Percentiles rank a stretch among this genome's conserved stretches.
phyloP scores from a whole-genome alignment of 345 rosid species.

The Rhizophora mangle region DNA sequence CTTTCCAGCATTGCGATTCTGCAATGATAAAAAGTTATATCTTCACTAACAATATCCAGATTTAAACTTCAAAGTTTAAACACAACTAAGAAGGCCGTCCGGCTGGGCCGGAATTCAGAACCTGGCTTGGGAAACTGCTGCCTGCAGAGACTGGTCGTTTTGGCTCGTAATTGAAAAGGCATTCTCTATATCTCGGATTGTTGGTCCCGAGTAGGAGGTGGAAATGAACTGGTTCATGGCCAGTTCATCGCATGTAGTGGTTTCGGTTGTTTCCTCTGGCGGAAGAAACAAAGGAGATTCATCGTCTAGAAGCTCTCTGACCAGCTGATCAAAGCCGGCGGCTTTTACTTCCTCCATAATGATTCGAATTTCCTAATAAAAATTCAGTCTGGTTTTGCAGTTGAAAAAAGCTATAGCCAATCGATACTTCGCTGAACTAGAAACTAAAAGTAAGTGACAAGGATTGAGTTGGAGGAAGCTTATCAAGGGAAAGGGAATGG shows the following conservation, averaged over 20 bases:
- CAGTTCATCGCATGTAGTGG: slow-evolving; percentile 24
- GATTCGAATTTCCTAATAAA: not conserved
- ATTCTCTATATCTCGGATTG: slow-evolving; percentile 48
- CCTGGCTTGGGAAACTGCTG: slow-evolving; percentile 31
- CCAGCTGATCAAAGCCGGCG: slow-evolving; percentile 31
- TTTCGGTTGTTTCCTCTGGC: slow-evolving; percentile 25
- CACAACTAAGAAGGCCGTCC: not conserved
- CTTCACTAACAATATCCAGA: not conserved
- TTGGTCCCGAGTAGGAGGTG: slow-evolving; percentile 52
- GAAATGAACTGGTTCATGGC: slow-evolving; percentile 33
- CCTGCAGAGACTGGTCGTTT: slow-evolving; percentile 18
- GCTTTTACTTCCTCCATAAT: slow-evolving; percentile 19
- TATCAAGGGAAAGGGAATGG: slow-evolving; percentile 33
- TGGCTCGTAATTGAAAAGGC: slow-evolving; percentile 34
- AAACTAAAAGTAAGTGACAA: slow-evolving; percentile 4
- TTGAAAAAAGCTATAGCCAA: not conserved
- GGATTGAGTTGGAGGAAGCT: slow-evolving; percentile 14
- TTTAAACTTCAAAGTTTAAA: not conserved
- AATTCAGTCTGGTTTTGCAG: slow-evolving; percentile 2
- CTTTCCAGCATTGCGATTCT: slow-evolving; percentile 33
- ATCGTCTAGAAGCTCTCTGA: slow-evolving; percentile 49
- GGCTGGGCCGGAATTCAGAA: not conserved
- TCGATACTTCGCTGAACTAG: not conserved
- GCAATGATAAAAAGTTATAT: not conserved
- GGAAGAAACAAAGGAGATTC: slow-evolving; percentile 45